These are phyloP conservation scores for Gardenia jasminoides DNA, from an alignment of 257 asterid genomes.

Conservation along the genomic window DNA sequence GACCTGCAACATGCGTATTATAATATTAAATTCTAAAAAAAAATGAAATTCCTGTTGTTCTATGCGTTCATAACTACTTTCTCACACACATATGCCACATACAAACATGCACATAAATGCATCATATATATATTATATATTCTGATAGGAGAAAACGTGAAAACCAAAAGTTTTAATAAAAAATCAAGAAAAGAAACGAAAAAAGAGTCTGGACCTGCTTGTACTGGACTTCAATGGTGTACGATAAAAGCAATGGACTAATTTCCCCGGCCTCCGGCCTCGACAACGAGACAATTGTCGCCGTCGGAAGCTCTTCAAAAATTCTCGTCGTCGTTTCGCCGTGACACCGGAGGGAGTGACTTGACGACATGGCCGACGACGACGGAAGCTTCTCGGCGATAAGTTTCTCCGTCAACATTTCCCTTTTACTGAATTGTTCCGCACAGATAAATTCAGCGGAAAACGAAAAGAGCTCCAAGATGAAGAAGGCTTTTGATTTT, in stretches of 20 bases:
- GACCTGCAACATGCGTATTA: background rate
- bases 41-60: background rate
- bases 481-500: too few relatives aligned
- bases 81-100: background rate
- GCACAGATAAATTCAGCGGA: background rate
- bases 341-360: conserved; percentile 51
- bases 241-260: conserved; percentile 83
- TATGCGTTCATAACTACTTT: conserved; percentile 7
- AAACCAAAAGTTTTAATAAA: background rate
- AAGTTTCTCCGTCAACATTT: conserved; percentile 62
- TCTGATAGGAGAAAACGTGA: too few relatives aligned
- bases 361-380: conserved; percentile 41
- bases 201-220: conserved; percentile 50
- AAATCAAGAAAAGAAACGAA: background rate
- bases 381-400: conserved; percentile 48
- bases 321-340: conserved; percentile 41
- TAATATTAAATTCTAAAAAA: background rate
- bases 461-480: background rate
- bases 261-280: conserved; percentile 79
- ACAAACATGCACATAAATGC: conserved; percentile 2
- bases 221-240: conserved; percentile 77
- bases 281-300: conserved; percentile 62
- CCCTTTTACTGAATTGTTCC: background rate
- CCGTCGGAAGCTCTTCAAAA: conserved; percentile 82
- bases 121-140: too few relatives aligned